A percentile compares a stretch with the other conserved stretches of the same genome.
Evolutionary conservation across 768 basidiomycete species (phyloP).

Genomic region (Tricholoma flavovirens): DNA sequence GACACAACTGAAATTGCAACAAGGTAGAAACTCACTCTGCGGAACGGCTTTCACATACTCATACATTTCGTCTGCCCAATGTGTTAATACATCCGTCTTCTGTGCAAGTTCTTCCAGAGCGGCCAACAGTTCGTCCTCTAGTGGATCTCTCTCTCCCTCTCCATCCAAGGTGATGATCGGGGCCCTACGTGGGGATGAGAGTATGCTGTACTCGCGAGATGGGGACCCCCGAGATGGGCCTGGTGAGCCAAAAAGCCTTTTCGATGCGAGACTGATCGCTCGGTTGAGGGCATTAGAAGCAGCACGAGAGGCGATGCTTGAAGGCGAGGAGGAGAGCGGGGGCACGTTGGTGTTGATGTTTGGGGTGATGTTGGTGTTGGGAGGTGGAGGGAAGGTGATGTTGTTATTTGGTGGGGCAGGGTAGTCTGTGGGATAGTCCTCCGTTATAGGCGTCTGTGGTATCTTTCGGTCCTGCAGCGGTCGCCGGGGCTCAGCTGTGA

Average conservation of each 20-base stretch:
- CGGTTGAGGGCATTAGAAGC: constrained; percentile 73
- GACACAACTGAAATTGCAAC: not conserved
- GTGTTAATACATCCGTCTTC: constrained; percentile 90
- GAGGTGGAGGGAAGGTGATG: constrained; percentile 68
- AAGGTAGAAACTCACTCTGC: constrained; percentile 52
- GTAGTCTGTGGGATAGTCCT: constrained; percentile 39
- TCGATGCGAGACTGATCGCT: constrained; percentile 74
- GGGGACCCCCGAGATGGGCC: constrained; percentile 32
- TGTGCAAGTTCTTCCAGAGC: constrained; percentile 86
- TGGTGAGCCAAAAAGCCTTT: constrained; percentile 67
- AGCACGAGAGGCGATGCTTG: constrained; percentile 51
- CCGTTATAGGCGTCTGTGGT: constrained; percentile 41
- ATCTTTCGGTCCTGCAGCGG: constrained; percentile 53
- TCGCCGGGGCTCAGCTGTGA: constrained; percentile 51
- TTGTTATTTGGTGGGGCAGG: constrained; percentile 25
- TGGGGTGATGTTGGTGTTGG: constrained; percentile 31
- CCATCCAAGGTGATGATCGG: constrained; percentile 45
- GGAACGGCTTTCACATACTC: constrained; percentile 82
- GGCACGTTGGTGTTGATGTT: constrained; percentile 36
- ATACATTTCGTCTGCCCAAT: constrained; percentile 94
- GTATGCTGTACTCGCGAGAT: constrained; percentile 33
- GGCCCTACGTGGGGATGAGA: constrained; percentile 52
- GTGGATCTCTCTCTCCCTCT: constrained; percentile 50
- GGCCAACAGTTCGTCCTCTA: constrained; percentile 81
- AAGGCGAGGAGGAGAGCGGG: constrained; percentile 62